phyloP scores from a whole-genome alignment of 805 yeast genomes.

The Yamadazyma sp. region DNA sequence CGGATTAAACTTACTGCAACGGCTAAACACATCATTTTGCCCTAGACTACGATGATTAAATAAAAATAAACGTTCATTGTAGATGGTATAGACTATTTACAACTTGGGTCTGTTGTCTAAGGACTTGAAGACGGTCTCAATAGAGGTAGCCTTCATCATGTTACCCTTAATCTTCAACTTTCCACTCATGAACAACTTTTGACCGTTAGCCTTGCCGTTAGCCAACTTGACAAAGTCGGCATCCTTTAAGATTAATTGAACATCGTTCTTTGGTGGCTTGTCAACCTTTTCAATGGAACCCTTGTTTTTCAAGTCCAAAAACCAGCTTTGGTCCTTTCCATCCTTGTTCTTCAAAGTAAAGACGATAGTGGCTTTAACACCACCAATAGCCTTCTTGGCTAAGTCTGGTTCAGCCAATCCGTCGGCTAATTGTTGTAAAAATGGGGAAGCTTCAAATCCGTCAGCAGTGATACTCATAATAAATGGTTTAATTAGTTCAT shows the following conservation, averaged over 20 bases:
- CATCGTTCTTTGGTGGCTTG: conserved; percentile 55
- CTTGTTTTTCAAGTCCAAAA: conserved; percentile 61
- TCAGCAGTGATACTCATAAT: conserved; percentile 29
- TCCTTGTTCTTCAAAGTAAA: conserved; percentile 67
- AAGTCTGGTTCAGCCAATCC: conserved; percentile 37
- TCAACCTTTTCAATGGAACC: conserved; percentile 48
- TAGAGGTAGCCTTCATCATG: conserved; percentile 83
- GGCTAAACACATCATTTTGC: too few species aligned
- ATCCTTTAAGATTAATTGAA: conserved; percentile 64
- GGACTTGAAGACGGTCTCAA: conserved; percentile 64
- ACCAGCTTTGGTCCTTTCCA: conserved; percentile 62
- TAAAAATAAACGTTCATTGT: too few species aligned
- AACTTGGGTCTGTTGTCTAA: conserved; percentile 46
- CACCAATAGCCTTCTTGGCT: conserved; percentile 40
- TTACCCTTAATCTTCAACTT: conserved; percentile 86
- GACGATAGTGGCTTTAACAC: conserved; percentile 61
- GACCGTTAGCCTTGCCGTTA: conserved; percentile 79
- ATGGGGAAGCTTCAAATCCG: conserved; percentile 46
- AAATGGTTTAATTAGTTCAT: conserved; percentile 1
- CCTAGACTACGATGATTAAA: too few species aligned
- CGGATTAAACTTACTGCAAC: too few species aligned
- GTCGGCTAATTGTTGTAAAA: conserved; percentile 38
- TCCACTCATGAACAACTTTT: conserved; percentile 80
- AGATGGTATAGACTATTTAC: too few species aligned
- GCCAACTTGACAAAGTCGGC: conserved; percentile 70